Evolutionary conservation across 2,329 filamentous ascomycete genomes (phyloP).

Genomic region (Lecanicillium sp.): DNA sequence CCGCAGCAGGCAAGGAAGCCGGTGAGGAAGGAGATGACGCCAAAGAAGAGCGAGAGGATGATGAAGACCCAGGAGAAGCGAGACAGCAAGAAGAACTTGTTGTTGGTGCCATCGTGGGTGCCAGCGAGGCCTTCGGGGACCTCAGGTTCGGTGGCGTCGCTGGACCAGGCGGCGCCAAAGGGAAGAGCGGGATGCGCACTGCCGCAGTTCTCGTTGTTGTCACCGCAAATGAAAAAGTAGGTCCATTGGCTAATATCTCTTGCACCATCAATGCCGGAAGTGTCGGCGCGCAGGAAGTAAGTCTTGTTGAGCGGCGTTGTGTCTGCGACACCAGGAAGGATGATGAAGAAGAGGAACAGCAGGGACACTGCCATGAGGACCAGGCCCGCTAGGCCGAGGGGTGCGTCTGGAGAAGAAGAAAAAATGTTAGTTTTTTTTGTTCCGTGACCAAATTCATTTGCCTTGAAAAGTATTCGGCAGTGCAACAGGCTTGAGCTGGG

Average conservation of each 20-base stretch:
- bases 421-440: slow-evolving; percentile 4
- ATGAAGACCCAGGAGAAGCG: slow-evolving; percentile 91
- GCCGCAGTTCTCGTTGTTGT: slow-evolving; percentile 56
- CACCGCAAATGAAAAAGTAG: slow-evolving; percentile 75
- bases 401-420: slow-evolving; percentile 23
- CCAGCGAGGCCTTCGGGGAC: slow-evolving; percentile 41
- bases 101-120: slow-evolving; percentile 43
- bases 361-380: slow-evolving; percentile 42
- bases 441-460: too few relatives aligned
- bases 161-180: slow-evolving; percentile 63
- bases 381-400: slow-evolving; percentile 33
- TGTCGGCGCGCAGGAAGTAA: slow-evolving; percentile 80
- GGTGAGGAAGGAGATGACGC: slow-evolving; percentile 56
- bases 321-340: slow-evolving; percentile 45
- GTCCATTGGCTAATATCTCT: slow-evolving; percentile 72
- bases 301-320: slow-evolving; percentile 58
- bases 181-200: slow-evolving; percentile 52
- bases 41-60: slow-evolving; percentile 77
- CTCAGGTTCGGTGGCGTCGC: slow-evolving; percentile 26
- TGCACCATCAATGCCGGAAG: slow-evolving; percentile 61
- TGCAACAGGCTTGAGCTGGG: too few relatives aligned
- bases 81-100: slow-evolving; percentile 71
- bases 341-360: slow-evolving; percentile 49
- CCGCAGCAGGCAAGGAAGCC: slow-evolving; percentile 63
- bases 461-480: not conserved